Conservation (phyloP, 2,329 filamentous ascomycete species). For the Cercospora sojina region DNA sequence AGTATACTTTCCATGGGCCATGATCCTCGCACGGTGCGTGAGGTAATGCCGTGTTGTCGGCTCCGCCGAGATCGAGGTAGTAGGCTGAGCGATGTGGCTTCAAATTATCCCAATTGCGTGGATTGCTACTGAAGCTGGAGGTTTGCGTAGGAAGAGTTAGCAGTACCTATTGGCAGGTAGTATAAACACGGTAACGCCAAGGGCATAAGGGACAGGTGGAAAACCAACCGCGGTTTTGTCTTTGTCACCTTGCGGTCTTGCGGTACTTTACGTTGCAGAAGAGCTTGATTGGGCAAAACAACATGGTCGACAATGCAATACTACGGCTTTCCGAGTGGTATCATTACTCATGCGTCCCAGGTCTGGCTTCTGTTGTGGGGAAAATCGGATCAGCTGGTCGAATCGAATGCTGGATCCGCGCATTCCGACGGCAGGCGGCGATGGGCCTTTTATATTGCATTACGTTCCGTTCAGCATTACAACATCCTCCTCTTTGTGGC, state of each 20-base stretch:
- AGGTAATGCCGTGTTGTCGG: not conserved
- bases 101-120: not conserved
- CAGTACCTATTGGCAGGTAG: not conserved
- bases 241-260: not conserved
- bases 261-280: not conserved
- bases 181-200: not conserved
- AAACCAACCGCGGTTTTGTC: not conserved
- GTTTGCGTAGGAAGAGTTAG: not conserved
- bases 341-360: not conserved
- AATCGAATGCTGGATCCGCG: not conserved
- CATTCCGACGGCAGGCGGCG: not conserved
- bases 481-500: slow-evolving; percentile 22
- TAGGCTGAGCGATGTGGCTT: not conserved
- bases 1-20: not conserved
- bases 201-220: not conserved
- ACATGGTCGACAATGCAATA: not conserved
- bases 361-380: not conserved
- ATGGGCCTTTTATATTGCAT: not conserved
- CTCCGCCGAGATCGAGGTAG: not conserved
- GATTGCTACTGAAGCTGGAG: not conserved
- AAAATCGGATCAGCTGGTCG: not conserved
- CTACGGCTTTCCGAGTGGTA: not conserved
- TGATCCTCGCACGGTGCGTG: not conserved
- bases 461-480: slow-evolving; percentile 23
- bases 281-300: not conserved